A percentile compares a stretch with the other conserved stretches of the same genome.
These are phyloP conservation scores for Tagetes erecta DNA, from an alignment of 129 eudicot genomes.

Conservation along the genomic window DNA sequence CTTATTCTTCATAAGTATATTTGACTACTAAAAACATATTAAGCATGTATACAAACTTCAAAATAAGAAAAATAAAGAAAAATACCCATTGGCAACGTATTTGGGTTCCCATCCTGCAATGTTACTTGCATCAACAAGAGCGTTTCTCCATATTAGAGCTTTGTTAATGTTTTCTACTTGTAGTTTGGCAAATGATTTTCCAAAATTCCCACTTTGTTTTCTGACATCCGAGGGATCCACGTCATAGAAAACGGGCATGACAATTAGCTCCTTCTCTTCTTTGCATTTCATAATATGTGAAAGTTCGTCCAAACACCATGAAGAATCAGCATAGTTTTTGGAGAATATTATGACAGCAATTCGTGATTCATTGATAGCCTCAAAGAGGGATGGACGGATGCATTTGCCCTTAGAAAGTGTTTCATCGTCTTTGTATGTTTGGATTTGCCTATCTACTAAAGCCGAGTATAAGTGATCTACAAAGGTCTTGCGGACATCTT, in stretches of 20 bases:
- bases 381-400: background rate
- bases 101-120: too few relatives aligned
- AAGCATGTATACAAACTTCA: background rate
- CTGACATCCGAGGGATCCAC: background rate
- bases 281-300: background rate
- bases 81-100: too few relatives aligned
- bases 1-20: too few relatives aligned
- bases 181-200: background rate
- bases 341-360: background rate
- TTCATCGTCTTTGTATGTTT: background rate
- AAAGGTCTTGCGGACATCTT: background rate
- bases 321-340: background rate
- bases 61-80: too few relatives aligned
- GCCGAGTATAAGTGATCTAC: background rate
- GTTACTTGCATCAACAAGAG: too few relatives aligned
- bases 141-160: too few relatives aligned
- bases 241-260: background rate
- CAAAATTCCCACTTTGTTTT: background rate
- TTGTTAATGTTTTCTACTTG: too few relatives aligned
- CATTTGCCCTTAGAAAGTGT: background rate
- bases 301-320: conserved; percentile 5
- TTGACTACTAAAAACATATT: too few relatives aligned
- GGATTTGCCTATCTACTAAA: background rate
- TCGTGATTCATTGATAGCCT: background rate
- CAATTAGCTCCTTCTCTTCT: background rate